These are phyloP conservation scores for Leccinum pachyderme DNA, from an alignment of 1,284 basidiomycete species.

Conservation along the genomic window DNA sequence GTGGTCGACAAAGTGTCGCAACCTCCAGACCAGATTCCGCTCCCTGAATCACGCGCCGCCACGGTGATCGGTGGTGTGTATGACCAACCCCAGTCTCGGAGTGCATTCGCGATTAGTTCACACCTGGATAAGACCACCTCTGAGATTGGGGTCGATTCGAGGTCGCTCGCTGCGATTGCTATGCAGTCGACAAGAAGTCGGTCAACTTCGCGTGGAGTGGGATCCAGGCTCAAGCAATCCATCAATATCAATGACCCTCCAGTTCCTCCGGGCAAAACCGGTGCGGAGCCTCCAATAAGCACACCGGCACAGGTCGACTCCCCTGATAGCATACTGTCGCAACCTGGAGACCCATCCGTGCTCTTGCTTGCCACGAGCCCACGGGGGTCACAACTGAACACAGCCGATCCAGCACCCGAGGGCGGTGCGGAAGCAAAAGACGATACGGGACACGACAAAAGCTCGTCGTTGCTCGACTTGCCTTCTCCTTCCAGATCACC, in stretches of 20 bases:
- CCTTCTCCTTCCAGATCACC: constrained; percentile 16
- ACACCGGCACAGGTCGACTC: constrained; percentile 29
- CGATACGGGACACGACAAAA: neutral
- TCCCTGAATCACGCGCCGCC: constrained; percentile 31
- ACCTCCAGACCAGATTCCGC: constrained; percentile 23
- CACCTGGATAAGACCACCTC: constrained; percentile 20
- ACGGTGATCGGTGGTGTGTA: constrained; percentile 28
- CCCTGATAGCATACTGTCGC: constrained; percentile 16
- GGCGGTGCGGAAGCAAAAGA: neutral
- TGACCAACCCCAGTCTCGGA: constrained; percentile 21
- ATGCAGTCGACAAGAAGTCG: constrained; percentile 5
- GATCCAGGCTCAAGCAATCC: constrained; percentile 4
- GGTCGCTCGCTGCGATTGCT: constrained; percentile 8
- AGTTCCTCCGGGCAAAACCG: constrained; percentile 4
- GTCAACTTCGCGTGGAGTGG: constrained; percentile 5
- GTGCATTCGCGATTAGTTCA: constrained; percentile 7
- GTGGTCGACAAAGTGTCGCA: constrained; percentile 4
- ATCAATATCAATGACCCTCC: neutral
- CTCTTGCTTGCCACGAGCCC: constrained; percentile 8
- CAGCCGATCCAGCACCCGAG: neutral
- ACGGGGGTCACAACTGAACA: neutral
- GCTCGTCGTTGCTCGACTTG: constrained; percentile 12
- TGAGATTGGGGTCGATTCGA: constrained; percentile 23
- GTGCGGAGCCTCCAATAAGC: constrained; percentile 8
- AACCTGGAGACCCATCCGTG: constrained; percentile 7